Conservation (phyloP, 768 basidiomycete genomes). For the Rubroboletus satanas region DNA sequence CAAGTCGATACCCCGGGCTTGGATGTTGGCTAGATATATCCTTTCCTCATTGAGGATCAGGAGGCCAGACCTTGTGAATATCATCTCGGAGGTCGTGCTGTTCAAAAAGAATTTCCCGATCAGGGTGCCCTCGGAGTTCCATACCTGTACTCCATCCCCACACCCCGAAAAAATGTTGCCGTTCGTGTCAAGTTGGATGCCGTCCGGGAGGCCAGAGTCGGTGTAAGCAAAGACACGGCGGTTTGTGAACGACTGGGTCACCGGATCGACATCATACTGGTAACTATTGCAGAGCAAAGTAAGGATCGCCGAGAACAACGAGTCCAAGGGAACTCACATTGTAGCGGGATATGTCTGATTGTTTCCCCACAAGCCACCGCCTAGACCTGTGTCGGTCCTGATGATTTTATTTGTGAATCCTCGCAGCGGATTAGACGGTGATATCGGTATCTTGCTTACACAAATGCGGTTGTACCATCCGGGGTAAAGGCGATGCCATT, state of each 20-base stretch:
- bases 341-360: background rate
- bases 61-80: background rate
- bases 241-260: background rate
- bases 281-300: background rate
- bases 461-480: background rate
- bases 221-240: background rate
- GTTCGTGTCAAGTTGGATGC: background rate
- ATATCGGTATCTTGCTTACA: background rate
- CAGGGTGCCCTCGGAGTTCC: background rate
- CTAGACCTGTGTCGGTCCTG: background rate
- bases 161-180: background rate
- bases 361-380: background rate
- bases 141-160: background rate
- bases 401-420: background rate
- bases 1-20: background rate
- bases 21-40: background rate
- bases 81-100: background rate
- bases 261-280: background rate
- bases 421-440: background rate
- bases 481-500: background rate
- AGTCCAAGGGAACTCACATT: background rate
- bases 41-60: background rate
- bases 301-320: background rate
- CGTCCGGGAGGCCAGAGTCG: background rate
- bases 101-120: background rate